A percentile compares a stretch with the other conserved stretches of the same genome.
These are phyloP conservation scores for Anthracocystis walkeri DNA, from an alignment of 1,284 basidiomycete species.

Conservation along the genomic window DNA sequence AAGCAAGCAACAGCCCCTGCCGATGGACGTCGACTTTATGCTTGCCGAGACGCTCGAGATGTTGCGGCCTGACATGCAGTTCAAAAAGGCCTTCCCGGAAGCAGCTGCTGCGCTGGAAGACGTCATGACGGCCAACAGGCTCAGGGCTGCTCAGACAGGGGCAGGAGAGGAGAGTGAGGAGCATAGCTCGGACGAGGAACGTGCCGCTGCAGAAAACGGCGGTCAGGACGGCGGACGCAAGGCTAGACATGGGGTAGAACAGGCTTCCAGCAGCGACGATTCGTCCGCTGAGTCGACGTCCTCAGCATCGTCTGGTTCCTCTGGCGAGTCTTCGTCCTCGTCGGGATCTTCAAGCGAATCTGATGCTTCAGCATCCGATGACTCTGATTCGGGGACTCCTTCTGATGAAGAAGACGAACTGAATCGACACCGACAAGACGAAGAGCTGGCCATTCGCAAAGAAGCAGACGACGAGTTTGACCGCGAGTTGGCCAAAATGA, in stretches of 20 bases:
- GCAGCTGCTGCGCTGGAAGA: conserved; percentile 88
- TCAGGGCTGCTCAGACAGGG: conserved; percentile 14
- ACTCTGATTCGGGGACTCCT: conserved; percentile 7
- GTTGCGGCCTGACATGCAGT: conserved; percentile 63
- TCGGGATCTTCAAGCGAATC: conserved; percentile 15
- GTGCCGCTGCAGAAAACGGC: conserved; percentile 58
- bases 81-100: conserved; percentile 82
- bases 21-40: conserved; percentile 99
- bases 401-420: conserved; percentile 42
- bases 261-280: conserved; percentile 18
- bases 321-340: conserved; percentile 14
- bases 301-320: conserved; percentile 21
- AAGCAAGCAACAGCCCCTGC: conserved; percentile 82
- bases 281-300: conserved; percentile 12
- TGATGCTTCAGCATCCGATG: conserved; percentile 20
- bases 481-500: conserved; percentile 93
- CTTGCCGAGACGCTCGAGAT: conserved; percentile 86
- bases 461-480: conserved; percentile 94
- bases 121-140: conserved; percentile 76
- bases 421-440: conserved; percentile 62
- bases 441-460: conserved; percentile 72
- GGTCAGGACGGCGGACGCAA: conserved; percentile 71
- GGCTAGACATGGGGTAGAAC: conserved; percentile 76
- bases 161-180: conserved; percentile 35
- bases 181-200: conserved; percentile 17